Evolutionary conservation across 2,329 filamentous ascomycete species (phyloP).

Genomic region (Zasmidium citrigriseum): DNA sequence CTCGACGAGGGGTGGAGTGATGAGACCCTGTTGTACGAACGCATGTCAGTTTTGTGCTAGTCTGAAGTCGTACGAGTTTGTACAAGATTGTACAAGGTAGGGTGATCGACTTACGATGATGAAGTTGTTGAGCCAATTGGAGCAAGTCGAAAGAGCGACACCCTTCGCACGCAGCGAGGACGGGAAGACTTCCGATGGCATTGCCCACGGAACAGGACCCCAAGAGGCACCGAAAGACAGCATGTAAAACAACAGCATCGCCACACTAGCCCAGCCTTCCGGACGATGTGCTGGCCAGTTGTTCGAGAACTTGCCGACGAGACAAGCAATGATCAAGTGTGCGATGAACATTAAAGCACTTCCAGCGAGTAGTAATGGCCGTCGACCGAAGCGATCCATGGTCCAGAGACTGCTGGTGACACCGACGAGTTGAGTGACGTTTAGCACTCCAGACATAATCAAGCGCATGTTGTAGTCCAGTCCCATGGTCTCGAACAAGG

Average conservation of each 20-base stretch:
- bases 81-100: conserved; percentile 53
- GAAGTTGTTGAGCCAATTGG: conserved; percentile 63
- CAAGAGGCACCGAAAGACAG: conserved; percentile 58
- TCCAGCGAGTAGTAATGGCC: conserved; percentile 43
- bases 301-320: conserved; percentile 55
- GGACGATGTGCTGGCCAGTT: conserved; percentile 46
- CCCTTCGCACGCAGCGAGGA: conserved; percentile 64
- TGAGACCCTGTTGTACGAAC: no score
- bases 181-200: conserved; percentile 63
- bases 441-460: conserved; percentile 45
- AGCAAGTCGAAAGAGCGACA: conserved; percentile 47
- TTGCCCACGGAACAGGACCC: conserved; percentile 33
- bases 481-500: conserved; percentile 45
- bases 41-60: no score
- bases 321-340: conserved; percentile 53
- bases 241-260: conserved; percentile 34
- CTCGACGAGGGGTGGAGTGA: conserved; percentile 34
- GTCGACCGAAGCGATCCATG: conserved; percentile 45
- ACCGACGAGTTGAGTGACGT: conserved; percentile 45
- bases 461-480: conserved; percentile 40
- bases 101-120: no score
- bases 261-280: conserved; percentile 45
- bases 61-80: conserved; percentile 64
- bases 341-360: conserved; percentile 51
- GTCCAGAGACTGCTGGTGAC: conserved; percentile 44